Conservation (phyloP, 164 flowering plant species). For the Magnolia sinica region DNA sequence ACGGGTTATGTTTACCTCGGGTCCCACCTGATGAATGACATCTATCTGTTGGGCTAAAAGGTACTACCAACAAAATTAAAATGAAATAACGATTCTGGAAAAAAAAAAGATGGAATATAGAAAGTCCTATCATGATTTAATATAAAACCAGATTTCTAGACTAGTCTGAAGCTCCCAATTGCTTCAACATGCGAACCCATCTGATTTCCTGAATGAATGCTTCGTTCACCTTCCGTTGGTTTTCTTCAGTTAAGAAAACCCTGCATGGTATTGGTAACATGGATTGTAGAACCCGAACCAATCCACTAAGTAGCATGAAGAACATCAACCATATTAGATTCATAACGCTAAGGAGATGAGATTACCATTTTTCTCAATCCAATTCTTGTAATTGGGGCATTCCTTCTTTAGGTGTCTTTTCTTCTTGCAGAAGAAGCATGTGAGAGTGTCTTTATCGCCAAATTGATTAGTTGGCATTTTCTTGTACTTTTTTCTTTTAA, state of each 20-base stretch:
- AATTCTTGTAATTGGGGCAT: background rate
- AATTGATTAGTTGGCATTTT: background rate
- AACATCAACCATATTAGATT: no score
- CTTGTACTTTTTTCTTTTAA: background rate
- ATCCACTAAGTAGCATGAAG: background rate
- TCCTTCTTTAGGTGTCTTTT: background rate
- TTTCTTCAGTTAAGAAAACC: background rate
- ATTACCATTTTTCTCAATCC: background rate
- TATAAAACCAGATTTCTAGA: background rate
- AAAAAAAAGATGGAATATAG: background rate
- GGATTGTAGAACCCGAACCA: background rate
- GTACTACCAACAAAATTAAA: background rate
- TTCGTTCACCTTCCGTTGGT: background rate
- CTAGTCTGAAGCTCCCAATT: background rate
- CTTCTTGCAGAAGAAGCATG: background rate
- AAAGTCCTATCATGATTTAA: background rate
- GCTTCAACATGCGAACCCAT: background rate
- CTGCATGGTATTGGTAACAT: background rate
- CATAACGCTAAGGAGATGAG: background rate
- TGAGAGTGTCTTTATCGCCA: background rate
- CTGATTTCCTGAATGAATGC: no score
- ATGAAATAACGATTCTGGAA: background rate
- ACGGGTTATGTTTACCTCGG: no score
- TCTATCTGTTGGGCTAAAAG: background rate
- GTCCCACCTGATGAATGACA: no score